Base-by-base conservation (phyloP, 1,284 basidiomycete species). In the Sanghuangporus baumii region DNA sequence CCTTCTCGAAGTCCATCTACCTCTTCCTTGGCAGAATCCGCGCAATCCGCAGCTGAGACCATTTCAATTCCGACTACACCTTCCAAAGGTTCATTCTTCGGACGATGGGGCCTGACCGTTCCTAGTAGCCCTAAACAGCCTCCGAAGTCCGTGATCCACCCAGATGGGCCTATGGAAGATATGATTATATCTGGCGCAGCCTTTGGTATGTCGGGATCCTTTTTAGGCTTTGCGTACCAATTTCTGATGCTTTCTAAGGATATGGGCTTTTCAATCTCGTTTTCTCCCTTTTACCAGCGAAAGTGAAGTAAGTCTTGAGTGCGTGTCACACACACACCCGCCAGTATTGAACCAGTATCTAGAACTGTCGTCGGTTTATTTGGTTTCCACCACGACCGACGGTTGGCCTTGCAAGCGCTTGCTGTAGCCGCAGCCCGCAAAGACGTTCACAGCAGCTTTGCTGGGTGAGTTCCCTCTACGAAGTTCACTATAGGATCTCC, bases 221-320 rank as follows among this genome's bases (percentile, higher is more conserved):
- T 40, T 36, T 37, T 48, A 20, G 37, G 16, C 26, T 37, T 37
- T 36, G 40, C 41, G 1, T 1, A 18, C 31, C 2, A n/a, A 7
- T 6, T 54, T n/a, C 14, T 62, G 51, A 56, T 31, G 54, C 11
- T n/a, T 37, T 36, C 38, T 59, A 62, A 83, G 81, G 87, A 0
- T 85, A 76, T 68, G 89, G 89, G 0, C 70, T 92, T 26, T 92
- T 92, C 74, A 91, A 91, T 69, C 80, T 92, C 55, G 84, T 90
- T 8, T 85, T 92, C 66, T 90, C 88, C 1, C 74, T 92, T 12
- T 74, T 92, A 12, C 90, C 89, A 14, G 83, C 83, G 63, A 84
- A 82, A 69, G 75, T 87, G 59, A 85, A 87, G 87, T 88, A 66
- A 63, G 81, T 72, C 12, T 43, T 59, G 14, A 60, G 34, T 56